A percentile compares a stretch with the other conserved stretches of the same genome.
Evolutionary conservation across 148 eudicot species (phyloP).

Genomic region (Nepenthes gracilis): DNA sequence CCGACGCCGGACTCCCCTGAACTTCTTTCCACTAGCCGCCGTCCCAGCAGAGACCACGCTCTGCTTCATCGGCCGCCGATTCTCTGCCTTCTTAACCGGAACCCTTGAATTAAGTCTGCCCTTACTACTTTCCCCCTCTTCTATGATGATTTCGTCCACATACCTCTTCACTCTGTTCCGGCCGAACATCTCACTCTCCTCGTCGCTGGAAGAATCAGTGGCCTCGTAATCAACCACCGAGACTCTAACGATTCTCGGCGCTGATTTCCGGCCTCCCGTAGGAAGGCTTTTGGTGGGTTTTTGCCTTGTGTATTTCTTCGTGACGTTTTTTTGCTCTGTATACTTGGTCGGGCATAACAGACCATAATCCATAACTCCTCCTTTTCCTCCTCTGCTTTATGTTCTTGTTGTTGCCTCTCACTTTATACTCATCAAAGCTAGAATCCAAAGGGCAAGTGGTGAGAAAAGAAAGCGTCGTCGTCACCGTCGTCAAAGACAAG

Average conservation of each 20-base stretch:
- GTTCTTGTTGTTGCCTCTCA: neutral
- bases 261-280: no score
- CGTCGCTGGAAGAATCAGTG: slow-evolving; percentile 68
- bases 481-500: no score
- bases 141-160: slow-evolving; percentile 41
- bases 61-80: slow-evolving; percentile 13
- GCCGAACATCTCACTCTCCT: slow-evolving; percentile 40
- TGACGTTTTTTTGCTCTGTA: slow-evolving; percentile 36
- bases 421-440: neutral
- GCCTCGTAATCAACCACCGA: slow-evolving; percentile 62
- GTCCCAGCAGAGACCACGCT: neutral
- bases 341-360: slow-evolving; percentile 43
- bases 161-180: slow-evolving; percentile 52
- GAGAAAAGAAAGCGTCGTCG: no score
- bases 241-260: slow-evolving; percentile 26
- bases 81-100: slow-evolving; percentile 3
- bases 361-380: neutral
- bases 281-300: neutral
- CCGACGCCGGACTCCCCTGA: slow-evolving; percentile 69
- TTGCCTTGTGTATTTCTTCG: slow-evolving; percentile 10
- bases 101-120: no score
- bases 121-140: neutral
- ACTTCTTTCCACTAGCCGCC: slow-evolving; percentile 32
- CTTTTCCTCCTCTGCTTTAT: neutral
- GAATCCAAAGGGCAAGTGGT: no score